These are phyloP conservation scores for Blastobotrys illinoisensis DNA, from an alignment of 1,139 yeast species.

Conservation along the genomic window DNA sequence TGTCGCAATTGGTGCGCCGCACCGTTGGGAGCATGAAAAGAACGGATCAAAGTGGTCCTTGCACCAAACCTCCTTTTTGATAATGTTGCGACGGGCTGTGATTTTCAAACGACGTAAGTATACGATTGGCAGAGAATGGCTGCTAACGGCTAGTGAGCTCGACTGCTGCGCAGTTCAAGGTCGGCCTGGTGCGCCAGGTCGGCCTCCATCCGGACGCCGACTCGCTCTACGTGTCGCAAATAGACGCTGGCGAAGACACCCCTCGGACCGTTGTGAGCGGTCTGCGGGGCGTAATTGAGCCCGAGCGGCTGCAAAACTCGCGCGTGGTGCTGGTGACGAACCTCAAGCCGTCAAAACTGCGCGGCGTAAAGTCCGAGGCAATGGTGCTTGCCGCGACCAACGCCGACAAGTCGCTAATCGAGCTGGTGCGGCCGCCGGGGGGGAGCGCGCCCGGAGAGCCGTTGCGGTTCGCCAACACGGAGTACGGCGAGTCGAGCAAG, in stretches of 20 bases:
- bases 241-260: slow-evolving; percentile 29
- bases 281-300: slow-evolving; percentile 46
- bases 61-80: background rate
- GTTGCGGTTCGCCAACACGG: slow-evolving; percentile 23
- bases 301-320: slow-evolving; percentile 44
- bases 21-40: too few relatives aligned
- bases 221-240: slow-evolving; percentile 47
- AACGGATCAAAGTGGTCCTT: background rate
- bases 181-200: slow-evolving; percentile 44
- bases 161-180: slow-evolving; percentile 28
- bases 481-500: slow-evolving; percentile 1
- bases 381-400: slow-evolving; percentile 52
- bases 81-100: background rate
- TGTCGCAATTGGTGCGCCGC: too few relatives aligned
- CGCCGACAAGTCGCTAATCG: slow-evolving; percentile 24
- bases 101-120: background rate
- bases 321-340: slow-evolving; percentile 53
- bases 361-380: slow-evolving; percentile 54
- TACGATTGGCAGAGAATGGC: background rate
- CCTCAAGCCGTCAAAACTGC: slow-evolving; percentile 61
- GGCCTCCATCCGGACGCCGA: slow-evolving; percentile 49
- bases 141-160: background rate
- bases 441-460: slow-evolving; percentile 27
- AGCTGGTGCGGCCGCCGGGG: slow-evolving; percentile 39
- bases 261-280: slow-evolving; percentile 48